Percentiles rank a stretch among this genome's conserved stretches.
Evolutionary conservation across 495 filamentous ascomycete species (phyloP).

Genomic region (Chaetomium fimeti): DNA sequence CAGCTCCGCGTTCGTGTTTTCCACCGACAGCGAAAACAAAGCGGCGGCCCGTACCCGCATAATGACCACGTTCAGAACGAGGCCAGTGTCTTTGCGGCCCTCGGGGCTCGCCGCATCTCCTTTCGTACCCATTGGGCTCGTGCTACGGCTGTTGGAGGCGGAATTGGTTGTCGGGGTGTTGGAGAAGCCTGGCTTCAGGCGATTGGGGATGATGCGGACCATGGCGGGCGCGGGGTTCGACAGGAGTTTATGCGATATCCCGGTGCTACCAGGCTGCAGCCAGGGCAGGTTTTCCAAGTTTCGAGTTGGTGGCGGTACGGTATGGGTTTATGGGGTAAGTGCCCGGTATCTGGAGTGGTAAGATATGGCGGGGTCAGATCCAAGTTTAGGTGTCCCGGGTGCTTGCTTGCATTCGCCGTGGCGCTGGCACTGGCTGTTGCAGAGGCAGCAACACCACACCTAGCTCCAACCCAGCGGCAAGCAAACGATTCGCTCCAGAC

Average conservation of each 20-base stretch:
- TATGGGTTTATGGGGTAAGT: too few relatives aligned
- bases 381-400: neutral
- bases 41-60: slow-evolving; percentile 46
- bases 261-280: slow-evolving; percentile 1
- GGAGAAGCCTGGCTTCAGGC: slow-evolving; percentile 62
- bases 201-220: slow-evolving; percentile 73
- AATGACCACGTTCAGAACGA: slow-evolving; percentile 54
- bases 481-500: neutral
- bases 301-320: slow-evolving; percentile 13
- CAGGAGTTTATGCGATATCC: slow-evolving; percentile 18
- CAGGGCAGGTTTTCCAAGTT: slow-evolving; percentile 18
- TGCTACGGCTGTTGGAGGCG: slow-evolving; percentile 40
- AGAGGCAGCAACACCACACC: slow-evolving; percentile 2
- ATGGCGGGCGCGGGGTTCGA: slow-evolving; percentile 47
- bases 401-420: neutral
- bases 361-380: slow-evolving; percentile 1
- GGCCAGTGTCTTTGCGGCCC: slow-evolving; percentile 44
- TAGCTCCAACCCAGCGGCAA: neutral
- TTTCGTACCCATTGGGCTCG: slow-evolving; percentile 47
- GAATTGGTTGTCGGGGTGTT: slow-evolving; percentile 58
- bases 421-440: neutral
- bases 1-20: slow-evolving; percentile 8
- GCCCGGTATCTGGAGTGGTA: neutral
- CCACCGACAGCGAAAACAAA: neutral
- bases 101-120: slow-evolving; percentile 39